Evolutionary conservation across 2,329 filamentous ascomycete species (phyloP).

Genomic region (Aspergillus pseudoviridinutans): DNA sequence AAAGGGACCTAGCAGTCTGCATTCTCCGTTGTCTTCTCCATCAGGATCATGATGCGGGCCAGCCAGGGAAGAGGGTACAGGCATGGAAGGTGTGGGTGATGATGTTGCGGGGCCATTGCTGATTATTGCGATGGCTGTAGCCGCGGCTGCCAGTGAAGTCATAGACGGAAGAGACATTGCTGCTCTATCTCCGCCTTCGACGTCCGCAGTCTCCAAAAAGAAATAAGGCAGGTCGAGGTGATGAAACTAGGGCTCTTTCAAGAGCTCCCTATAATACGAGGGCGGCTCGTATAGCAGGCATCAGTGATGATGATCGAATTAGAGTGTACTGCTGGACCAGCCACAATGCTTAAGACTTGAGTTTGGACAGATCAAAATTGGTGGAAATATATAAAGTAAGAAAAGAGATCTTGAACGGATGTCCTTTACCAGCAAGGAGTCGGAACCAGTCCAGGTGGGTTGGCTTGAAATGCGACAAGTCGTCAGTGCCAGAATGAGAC

Average conservation of each 20-base stretch:
- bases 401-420: neutral
- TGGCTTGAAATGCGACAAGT: conserved; percentile 3
- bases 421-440: conserved; percentile 21
- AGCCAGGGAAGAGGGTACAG: conserved; percentile 14
- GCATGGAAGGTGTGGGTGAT: conserved; percentile 18
- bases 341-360: neutral
- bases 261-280: conserved; percentile 6
- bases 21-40: conserved; percentile 65
- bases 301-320: neutral
- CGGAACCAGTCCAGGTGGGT: conserved; percentile 17
- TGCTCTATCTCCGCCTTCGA: neutral
- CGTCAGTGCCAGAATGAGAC: neutral
- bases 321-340: neutral
- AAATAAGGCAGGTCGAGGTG: neutral
- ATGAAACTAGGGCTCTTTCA: neutral
- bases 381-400: neutral
- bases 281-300: conserved; percentile 4
- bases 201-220: neutral
- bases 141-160: conserved; percentile 6
- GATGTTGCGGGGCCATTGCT: conserved; percentile 13
- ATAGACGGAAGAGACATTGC: neutral
- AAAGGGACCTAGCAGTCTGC: conserved; percentile 82
- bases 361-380: neutral
- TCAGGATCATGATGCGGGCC: conserved; percentile 27
- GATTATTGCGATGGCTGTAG: conserved; percentile 11